Evolutionary conservation across 2,329 filamentous ascomycete species (phyloP).

Genomic region (Fusarium pseudocircinatum): DNA sequence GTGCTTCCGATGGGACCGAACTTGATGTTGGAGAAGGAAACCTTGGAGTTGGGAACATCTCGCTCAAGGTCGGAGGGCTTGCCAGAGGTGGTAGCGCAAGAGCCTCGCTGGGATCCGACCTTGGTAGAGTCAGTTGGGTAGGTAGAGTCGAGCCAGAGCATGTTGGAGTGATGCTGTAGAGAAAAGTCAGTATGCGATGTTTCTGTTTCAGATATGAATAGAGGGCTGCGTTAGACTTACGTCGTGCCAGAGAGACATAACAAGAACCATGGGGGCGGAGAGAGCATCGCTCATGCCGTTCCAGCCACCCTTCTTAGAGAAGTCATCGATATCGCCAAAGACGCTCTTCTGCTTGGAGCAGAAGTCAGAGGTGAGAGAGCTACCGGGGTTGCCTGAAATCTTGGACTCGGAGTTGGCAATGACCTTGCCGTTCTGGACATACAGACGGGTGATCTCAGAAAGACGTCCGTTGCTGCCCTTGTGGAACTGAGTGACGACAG

Average conservation of each 20-base stretch:
- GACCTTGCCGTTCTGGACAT: slow-evolving; percentile 69
- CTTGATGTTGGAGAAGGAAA: slow-evolving; percentile 69
- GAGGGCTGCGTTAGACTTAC: slow-evolving; percentile 37
- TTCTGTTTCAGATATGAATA: neutral
- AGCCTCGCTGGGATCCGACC: slow-evolving; percentile 63
- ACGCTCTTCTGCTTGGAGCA: slow-evolving; percentile 67
- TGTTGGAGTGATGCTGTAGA: slow-evolving; percentile 65
- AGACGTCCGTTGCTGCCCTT: slow-evolving; percentile 60
- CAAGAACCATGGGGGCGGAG: slow-evolving; percentile 56
- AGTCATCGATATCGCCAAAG: slow-evolving; percentile 65
- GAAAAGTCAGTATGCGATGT: slow-evolving; percentile 6
- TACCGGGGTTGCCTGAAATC: slow-evolving; percentile 52
- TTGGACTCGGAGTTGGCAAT: slow-evolving; percentile 62
- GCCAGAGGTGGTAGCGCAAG: slow-evolving; percentile 63
- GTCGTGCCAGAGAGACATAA: slow-evolving; percentile 70
- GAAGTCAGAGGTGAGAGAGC: slow-evolving; percentile 65
- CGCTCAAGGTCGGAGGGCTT: slow-evolving; percentile 55
- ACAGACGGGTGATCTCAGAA: slow-evolving; percentile 70
- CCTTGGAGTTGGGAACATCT: slow-evolving; percentile 57
- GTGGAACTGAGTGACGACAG: slow-evolving; percentile 74
- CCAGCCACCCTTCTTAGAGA: slow-evolving; percentile 66
- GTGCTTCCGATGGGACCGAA: slow-evolving; percentile 66
- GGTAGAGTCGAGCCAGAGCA: slow-evolving; percentile 79
- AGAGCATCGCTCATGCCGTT: slow-evolving; percentile 62
- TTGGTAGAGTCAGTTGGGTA: slow-evolving; percentile 62